Evolutionary conservation across 2,329 filamentous ascomycete species (phyloP).

Genomic region (Trichoderma breve): DNA sequence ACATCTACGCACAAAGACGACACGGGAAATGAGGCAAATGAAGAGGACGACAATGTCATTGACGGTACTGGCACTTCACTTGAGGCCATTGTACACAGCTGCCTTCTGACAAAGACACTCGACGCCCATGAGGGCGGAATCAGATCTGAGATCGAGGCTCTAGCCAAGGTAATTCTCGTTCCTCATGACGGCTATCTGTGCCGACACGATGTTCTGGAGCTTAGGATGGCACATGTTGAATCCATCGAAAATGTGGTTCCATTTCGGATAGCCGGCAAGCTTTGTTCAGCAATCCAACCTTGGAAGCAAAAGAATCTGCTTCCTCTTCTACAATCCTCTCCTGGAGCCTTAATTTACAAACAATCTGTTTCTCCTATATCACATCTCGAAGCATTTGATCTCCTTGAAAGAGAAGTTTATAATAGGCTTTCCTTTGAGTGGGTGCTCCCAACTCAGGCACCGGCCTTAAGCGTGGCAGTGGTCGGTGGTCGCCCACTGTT

Average conservation of each 20-base stretch:
- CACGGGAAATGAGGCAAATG: neutral
- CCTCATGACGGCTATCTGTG: neutral
- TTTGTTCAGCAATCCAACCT: neutral
- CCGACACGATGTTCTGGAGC: neutral
- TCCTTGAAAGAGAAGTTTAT: neutral
- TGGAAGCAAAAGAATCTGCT: neutral
- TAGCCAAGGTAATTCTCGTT: neutral
- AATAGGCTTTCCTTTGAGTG: conserved; percentile 6
- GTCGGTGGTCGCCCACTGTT: neutral
- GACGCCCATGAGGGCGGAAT: neutral
- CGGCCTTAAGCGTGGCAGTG: neutral
- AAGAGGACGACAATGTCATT: too few species aligned
- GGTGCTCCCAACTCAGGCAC: neutral
- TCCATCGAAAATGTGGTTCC: neutral
- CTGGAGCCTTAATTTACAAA: neutral
- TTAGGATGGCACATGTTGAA: neutral
- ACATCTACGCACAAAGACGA: neutral
- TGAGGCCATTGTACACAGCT: neutral
- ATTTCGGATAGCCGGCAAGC: neutral
- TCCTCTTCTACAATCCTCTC: neutral
- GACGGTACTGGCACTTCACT: neutral
- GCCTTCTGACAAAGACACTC: neutral
- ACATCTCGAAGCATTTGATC: neutral
- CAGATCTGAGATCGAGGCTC: neutral
- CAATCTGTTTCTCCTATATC: neutral